Evolutionary conservation across 2,329 filamentous ascomycete species (phyloP), one percentile per base, ranked within the genome.

Genomic region (Didymella keratinophila): DNA sequence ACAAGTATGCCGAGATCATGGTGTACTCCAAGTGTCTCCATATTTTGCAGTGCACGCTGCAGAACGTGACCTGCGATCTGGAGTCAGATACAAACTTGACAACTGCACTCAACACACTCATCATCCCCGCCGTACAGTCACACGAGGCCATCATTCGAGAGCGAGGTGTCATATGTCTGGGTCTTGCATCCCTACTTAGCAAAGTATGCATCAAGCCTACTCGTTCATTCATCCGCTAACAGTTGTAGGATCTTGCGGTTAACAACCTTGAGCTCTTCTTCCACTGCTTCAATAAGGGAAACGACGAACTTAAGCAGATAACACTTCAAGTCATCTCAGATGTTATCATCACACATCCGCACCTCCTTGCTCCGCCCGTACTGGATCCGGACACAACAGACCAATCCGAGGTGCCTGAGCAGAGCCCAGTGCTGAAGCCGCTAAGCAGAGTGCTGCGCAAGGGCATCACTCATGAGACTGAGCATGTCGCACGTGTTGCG

Each of bases 11-110:
- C 65, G 93, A 97, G 78, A 95, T 97, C 72, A 88, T 97, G 81
- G 90, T 98, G 76, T 98, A 98, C 81, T 93, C 97, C 87, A 98
- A 98, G 79, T 98, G 95, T 76, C 84, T 99, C 61, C 91, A 97
- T 73, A 97, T 99, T 66, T 93, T 96, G 25, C 92, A 97, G 77
- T 98, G 93, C 82, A 97, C 98, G 91, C 84, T 99, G 50, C 89
- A 96, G 73, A 97, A 98, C 71, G 92, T 99, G 10, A 85, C 91
- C 52, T 92, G 92, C 60, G 91, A 91, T 70, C 82, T 98, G 36
- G 93, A 97, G 77, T 86, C 93, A 66, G 97, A 97, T 74, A 88
- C 90, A 56, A 90, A 96, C 71, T 80, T 98, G n/a, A 92, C 96
- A 4, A 91, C 91, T n/a, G 97, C 98, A 90, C 83, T 99, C 48